Evolutionary conservation across 306 rosid genomes (phyloP).

Genomic region (Rosa lucieae): DNA sequence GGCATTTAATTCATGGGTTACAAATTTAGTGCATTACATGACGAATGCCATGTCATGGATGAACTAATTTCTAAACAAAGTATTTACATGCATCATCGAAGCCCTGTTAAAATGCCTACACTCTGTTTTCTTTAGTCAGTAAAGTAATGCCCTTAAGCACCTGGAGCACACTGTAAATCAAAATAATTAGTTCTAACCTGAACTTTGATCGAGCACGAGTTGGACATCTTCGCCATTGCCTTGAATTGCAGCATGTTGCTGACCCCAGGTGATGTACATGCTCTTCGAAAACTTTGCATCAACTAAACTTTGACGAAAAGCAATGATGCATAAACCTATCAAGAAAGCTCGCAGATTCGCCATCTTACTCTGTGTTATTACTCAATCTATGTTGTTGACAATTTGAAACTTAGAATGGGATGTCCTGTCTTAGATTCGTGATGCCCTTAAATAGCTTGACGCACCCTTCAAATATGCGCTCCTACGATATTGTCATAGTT

Average conservation of each 20-base stretch:
- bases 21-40: not conserved
- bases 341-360: conserved; percentile 33
- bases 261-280: conserved; percentile 69
- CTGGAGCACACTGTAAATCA: not conserved
- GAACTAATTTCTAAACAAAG: not conserved
- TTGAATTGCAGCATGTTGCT: conserved; percentile 43
- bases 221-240: conserved; percentile 58
- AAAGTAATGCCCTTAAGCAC: not conserved
- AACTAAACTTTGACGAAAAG: conserved; percentile 29
- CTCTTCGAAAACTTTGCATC: conserved; percentile 52
- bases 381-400: conserved; percentile 19
- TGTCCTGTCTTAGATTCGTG: conserved; percentile 20
- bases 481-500: conserved; percentile 7
- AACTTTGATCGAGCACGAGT: conserved; percentile 61
- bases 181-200: conserved; percentile 42
- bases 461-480: not conserved
- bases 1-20: not conserved
- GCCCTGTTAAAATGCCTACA: not conserved
- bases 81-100: not conserved
- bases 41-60: not conserved
- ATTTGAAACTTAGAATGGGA: conserved; percentile 19
- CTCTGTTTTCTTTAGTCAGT: not conserved
- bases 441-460: conserved; percentile 43
- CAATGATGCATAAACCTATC: conserved; percentile 31
- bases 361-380: conserved; percentile 25